Conservation (phyloP, 257 asterid species). For the Solanum corneliomulleri region DNA sequence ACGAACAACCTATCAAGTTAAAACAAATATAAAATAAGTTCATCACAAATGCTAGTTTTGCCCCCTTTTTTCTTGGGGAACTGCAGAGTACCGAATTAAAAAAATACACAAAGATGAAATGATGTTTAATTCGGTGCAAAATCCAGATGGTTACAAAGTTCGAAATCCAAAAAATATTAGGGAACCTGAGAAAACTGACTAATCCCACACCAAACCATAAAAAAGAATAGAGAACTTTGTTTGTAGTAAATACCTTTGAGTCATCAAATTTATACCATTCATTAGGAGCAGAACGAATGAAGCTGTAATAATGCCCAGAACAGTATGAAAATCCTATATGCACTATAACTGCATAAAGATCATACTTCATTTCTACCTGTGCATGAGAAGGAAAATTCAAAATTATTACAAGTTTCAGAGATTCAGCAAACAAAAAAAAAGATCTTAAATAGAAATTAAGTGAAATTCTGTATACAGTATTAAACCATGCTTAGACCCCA, state of each 20-base stretch:
- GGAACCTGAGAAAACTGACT: background rate
- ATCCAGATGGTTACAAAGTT: background rate
- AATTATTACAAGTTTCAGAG: background rate
- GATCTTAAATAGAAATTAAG: background rate
- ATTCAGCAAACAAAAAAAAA: background rate
- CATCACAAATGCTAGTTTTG: background rate
- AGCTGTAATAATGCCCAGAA: conserved; percentile 85
- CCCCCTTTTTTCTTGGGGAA: background rate
- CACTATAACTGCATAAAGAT: conserved; percentile 76
- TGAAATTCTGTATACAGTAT: background rate
- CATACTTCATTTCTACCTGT: conserved; percentile 62
- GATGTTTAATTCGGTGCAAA: background rate
- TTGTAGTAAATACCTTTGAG: conserved; percentile 36
- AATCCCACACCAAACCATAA: background rate
- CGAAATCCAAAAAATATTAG: background rate
- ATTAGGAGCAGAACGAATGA: conserved; percentile 49
- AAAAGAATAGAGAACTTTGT: background rate
- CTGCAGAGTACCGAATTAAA: background rate
- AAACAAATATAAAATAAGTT: background rate
- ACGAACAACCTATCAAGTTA: conserved; percentile 34
- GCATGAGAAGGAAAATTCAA: background rate
- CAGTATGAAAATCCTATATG: conserved; percentile 61
- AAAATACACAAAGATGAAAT: background rate
- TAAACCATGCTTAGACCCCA: background rate
- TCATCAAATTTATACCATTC: conserved; percentile 85